Conservation (phyloP, 2,329 filamentous ascomycete genomes). For the Byssochlamys sp. region DNA sequence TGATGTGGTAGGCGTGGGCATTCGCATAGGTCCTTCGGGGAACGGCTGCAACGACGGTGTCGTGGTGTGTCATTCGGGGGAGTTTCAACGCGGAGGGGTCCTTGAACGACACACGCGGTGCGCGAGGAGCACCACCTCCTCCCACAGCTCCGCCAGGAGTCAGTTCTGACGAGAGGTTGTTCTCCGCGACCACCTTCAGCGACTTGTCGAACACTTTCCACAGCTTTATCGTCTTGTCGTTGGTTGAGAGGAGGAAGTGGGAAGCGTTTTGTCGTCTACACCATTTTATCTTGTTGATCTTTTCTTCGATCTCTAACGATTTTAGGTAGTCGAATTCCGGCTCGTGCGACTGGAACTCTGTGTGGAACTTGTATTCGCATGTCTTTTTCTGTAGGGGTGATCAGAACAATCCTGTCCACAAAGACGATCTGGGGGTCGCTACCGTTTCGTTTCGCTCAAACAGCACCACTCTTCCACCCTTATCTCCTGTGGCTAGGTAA, state of each 20-base stretch:
- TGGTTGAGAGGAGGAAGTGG: conserved; percentile 94
- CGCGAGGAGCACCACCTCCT: conserved; percentile 67
- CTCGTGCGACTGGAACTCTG: conserved; percentile 98
- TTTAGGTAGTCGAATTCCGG: conserved; percentile 99
- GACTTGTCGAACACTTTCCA: conserved; percentile 99
- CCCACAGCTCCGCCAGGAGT: conserved; percentile 64
- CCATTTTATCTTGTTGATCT: conserved; percentile 99
- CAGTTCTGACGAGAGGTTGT: conserved; percentile 90
- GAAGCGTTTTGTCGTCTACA: conserved; percentile 95
- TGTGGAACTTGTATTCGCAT: conserved; percentile 99
- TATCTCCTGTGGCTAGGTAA: conserved; percentile 44
- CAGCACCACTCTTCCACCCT: conserved; percentile 43
- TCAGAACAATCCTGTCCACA: conserved; percentile 21
- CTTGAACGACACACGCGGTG: conserved; percentile 66
- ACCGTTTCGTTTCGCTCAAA: conserved; percentile 82
- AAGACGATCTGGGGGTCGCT: conserved; percentile 9
- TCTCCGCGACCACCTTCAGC: conserved; percentile 95
- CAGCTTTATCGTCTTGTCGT: conserved; percentile 99
- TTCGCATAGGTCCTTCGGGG: conserved; percentile 95
- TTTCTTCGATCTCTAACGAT: conserved; percentile 98
- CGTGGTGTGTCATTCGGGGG: conserved; percentile 90
- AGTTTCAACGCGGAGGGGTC: conserved; percentile 77
- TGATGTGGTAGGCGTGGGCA: conserved; percentile 98
- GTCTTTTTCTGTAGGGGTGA: conserved; percentile 74
- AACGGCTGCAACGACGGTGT: conserved; percentile 93